These are phyloP conservation scores for Leccinum colubrinum DNA, from an alignment of 1,284 basidiomycete genomes.

Conservation along the genomic window DNA sequence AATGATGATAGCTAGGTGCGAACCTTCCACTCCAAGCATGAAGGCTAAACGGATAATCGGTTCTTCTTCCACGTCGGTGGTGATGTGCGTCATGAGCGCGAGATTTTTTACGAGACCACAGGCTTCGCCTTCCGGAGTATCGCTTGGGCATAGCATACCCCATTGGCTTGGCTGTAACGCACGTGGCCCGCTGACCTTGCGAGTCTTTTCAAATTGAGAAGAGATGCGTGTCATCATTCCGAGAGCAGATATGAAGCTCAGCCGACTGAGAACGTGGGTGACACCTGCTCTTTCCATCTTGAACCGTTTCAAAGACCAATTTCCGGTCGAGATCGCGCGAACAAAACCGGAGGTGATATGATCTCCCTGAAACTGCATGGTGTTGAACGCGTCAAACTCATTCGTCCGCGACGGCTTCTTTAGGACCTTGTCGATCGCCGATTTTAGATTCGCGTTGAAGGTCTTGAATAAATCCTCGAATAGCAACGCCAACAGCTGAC, in stretches of 20 bases:
- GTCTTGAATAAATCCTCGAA: constrained; percentile 99
- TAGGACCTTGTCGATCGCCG: constrained; percentile 95
- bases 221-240: constrained; percentile 99
- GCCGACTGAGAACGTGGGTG: constrained; percentile 94
- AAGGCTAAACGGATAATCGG: constrained; percentile 90
- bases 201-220: constrained; percentile 98
- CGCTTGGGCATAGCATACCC: constrained; percentile 98
- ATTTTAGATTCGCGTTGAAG: constrained; percentile 96
- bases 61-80: constrained; percentile 96
- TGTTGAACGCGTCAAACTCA: constrained; percentile 95
- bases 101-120: constrained; percentile 99
- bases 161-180: constrained; percentile 98
- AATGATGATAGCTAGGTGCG: constrained; percentile 19
- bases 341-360: constrained; percentile 96
- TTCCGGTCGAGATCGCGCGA: constrained; percentile 97
- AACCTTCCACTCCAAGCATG: constrained; percentile 94
- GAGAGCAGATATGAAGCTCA: constrained; percentile 96
- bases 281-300: constrained; percentile 99
- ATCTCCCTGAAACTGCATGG: constrained; percentile 91
- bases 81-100: constrained; percentile 99
- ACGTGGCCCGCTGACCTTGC: constrained; percentile 97
- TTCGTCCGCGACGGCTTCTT: constrained; percentile 95
- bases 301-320: constrained; percentile 99
- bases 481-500: constrained; percentile 91
- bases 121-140: constrained; percentile 99